Percentiles rank a stretch among this genome's conserved stretches.
These are phyloP conservation scores for Diaporthe sp. DNA, from an alignment of 2,329 filamentous ascomycete species.

Conservation along the genomic window DNA sequence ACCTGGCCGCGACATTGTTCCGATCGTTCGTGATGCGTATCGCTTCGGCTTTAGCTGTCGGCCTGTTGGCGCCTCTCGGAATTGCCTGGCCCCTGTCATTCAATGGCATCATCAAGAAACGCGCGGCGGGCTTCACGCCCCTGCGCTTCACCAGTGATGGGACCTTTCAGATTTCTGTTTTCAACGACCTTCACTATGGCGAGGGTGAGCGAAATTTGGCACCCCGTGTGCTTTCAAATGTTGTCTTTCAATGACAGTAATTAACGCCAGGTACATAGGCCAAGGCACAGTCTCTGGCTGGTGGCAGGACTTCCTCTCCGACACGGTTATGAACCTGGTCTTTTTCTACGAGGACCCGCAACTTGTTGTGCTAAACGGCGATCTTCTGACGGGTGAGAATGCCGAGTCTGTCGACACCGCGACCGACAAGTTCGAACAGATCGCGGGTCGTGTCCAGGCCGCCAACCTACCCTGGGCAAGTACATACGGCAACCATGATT, in stretches of 20 bases:
- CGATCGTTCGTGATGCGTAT: neutral
- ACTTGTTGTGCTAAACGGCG: conserved; percentile 69
- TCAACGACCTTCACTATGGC: conserved; percentile 80
- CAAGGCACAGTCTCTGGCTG: conserved; percentile 18
- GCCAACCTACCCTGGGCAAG: conserved; percentile 63
- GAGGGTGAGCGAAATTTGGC: conserved; percentile 63
- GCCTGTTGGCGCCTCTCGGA: conserved; percentile 4
- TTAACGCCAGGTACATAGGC: conserved; percentile 49
- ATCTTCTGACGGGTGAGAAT: conserved; percentile 69
- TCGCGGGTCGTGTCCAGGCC: conserved; percentile 60
- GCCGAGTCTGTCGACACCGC: conserved; percentile 55
- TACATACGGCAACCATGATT: conserved; percentile 67
- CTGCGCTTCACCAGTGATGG: conserved; percentile 29
- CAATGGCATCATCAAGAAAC: conserved; percentile 1
- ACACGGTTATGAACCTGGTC: conserved; percentile 61
- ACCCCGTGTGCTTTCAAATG: neutral
- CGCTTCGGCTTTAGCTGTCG: neutral
- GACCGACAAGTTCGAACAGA: conserved; percentile 59
- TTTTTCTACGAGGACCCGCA: conserved; percentile 58
- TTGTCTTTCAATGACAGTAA: conserved; percentile 48
- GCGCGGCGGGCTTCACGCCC: conserved; percentile 13
- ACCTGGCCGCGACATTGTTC: neutral
- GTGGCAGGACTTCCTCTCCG: conserved; percentile 51
- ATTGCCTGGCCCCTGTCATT: conserved; percentile 7
- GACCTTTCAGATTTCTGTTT: conserved; percentile 62